These are phyloP conservation scores for Cystobasidium onofrii DNA, from an alignment of 768 basidiomycete genomes.

Conservation along the genomic window DNA sequence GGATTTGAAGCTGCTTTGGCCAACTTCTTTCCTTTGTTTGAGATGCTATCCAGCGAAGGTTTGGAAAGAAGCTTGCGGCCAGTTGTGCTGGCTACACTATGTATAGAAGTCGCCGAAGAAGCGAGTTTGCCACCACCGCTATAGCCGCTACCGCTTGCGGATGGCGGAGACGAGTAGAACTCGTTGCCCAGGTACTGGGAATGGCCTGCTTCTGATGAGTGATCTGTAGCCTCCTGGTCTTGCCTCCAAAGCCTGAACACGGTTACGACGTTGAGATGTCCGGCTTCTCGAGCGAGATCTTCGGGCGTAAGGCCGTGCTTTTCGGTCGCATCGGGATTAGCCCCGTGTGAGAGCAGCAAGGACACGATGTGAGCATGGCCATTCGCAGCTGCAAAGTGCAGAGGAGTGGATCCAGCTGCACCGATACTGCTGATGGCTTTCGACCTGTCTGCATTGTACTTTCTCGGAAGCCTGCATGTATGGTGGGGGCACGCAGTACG, in stretches of 20 bases:
- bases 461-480: slow-evolving; percentile 44
- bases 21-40: slow-evolving; percentile 20
- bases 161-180: neutral
- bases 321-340: slow-evolving; percentile 69
- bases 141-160: neutral
- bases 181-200: neutral
- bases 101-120: slow-evolving; percentile 44
- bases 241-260: slow-evolving; percentile 24
- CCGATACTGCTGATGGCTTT: slow-evolving; percentile 39
- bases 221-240: neutral
- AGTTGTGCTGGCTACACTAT: slow-evolving; percentile 15
- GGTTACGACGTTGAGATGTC: slow-evolving; percentile 30
- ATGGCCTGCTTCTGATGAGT: neutral
- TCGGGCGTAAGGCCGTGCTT: slow-evolving; percentile 80
- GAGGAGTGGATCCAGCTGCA: slow-evolving; percentile 55
- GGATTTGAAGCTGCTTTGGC: slow-evolving; percentile 30
- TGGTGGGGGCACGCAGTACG: slow-evolving; percentile 38
- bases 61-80: neutral
- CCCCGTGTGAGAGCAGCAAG: slow-evolving; percentile 75
- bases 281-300: slow-evolving; percentile 32
- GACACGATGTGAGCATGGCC: slow-evolving; percentile 71
- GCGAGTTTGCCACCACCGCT: neutral
- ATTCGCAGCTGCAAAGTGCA: slow-evolving; percentile 94
- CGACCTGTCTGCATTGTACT: slow-evolving; percentile 48
- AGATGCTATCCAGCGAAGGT: slow-evolving; percentile 10